These are phyloP conservation scores for Fusarium temperatum DNA, from an alignment of 2,329 filamentous ascomycete genomes.

Conservation along the genomic window DNA sequence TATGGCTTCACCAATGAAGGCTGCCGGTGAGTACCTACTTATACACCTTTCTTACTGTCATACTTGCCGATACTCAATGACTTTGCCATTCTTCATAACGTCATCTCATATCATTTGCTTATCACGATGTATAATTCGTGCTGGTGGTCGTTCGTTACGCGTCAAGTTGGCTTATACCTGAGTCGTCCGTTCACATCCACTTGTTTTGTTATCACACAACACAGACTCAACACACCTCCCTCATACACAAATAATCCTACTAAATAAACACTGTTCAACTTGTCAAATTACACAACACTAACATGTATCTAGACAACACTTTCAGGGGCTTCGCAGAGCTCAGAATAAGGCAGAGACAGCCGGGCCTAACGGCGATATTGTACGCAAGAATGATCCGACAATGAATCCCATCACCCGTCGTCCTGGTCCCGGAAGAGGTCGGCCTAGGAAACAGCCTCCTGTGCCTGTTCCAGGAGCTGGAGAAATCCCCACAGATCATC, in stretches of 20 bases:
- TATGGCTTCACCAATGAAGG: constrained; percentile 73
- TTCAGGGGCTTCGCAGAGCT: constrained; percentile 65
- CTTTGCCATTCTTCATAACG: background rate
- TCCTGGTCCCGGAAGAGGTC: constrained; percentile 65
- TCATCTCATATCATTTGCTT: background rate
- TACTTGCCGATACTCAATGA: background rate
- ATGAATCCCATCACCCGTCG: constrained; percentile 68
- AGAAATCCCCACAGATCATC: constrained; percentile 20
- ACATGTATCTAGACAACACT: constrained; percentile 61
- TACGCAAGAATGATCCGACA: constrained; percentile 59
- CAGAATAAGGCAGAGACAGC: constrained; percentile 62
- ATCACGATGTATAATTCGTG: constrained; percentile 7
- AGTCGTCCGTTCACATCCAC: background rate
- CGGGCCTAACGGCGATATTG: constrained; percentile 46
- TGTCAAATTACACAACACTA: constrained; percentile 6
- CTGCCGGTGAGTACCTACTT: constrained; percentile 62
- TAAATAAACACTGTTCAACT: background rate
- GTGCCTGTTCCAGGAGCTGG: constrained; percentile 18
- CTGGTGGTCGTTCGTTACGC: constrained; percentile 4
- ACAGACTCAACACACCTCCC: background rate
- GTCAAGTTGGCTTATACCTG: constrained; percentile 20
- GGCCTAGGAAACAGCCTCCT: constrained; percentile 58
- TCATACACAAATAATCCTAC: background rate
- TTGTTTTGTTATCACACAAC: background rate
- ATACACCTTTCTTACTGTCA: constrained; percentile 3